Base-by-base conservation (phyloP, 805 yeast genomes). In the Metschnikowia lachancei region DNA sequence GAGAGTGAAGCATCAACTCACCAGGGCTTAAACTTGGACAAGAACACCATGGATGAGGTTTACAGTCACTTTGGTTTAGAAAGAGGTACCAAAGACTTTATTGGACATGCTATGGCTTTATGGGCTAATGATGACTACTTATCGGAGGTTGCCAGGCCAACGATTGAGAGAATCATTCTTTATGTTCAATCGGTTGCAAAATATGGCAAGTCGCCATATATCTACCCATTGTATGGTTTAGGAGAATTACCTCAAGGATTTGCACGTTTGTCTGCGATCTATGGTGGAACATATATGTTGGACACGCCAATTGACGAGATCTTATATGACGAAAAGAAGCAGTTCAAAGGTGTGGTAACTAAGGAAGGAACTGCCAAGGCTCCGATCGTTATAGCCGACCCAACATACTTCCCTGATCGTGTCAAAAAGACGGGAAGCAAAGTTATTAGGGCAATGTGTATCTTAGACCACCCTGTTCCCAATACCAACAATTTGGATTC, bases 161-260 rank as follows among this genome's bases (percentile, higher is more conserved):
- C 97, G 9, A 80, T 85, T 58, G 94, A 92, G 64, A 78, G 98
- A 66, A 81, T 94, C 46, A 67, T 87, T 41, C 76, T 94, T 50
- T 94, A 94, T 61, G 84, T 88, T 39, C 88, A 87, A 57, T 87
- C 96, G 12, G 95, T 94, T 50, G 94, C 96, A 24, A 82, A 94
- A 59, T 94, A 87, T 67, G 98, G 99, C 48, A 91, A 91, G 69
- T 87, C 96, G 7, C 99, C 99, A 11, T 94, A 94, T 65, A 78
- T 94, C 51, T 94, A 94, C 64, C 99, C 99, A 39, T 74, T 92
- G 60, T 94, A 94, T 63, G 99, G 99, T 7, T 77, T 94, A 48
- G 99, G 99, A 43, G 99, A 94, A 68, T 76, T 94, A 50, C 99
- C 99, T n/a, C 99, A 94, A 71, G 99, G 97, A 8, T 94, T 94